Evolutionary conservation across 805 yeast species (phyloP).

Genomic region (Saccharomycopsis vini): DNA sequence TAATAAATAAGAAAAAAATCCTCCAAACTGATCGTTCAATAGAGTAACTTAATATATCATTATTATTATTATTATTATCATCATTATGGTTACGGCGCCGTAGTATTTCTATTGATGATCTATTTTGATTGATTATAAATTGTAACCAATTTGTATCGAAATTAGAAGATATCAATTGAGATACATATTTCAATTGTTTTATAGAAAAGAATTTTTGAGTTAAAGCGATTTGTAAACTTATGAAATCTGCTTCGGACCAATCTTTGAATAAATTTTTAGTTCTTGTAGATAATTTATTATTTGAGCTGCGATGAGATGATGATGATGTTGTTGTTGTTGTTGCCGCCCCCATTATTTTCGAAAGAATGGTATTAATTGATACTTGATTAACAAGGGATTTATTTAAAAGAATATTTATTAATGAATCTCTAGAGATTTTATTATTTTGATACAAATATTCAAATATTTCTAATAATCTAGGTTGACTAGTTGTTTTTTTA

Average conservation of each 20-base stretch:
- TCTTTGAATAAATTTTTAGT: not conserved
- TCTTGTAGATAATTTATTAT: not conserved
- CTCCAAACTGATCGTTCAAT: constrained; percentile 19
- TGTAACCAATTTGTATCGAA: constrained; percentile 13
- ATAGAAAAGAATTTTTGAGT: constrained; percentile 16
- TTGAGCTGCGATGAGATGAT: not conserved
- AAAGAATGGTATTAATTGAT: constrained; percentile 9
- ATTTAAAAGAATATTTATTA: constrained; percentile 11
- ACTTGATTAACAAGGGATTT: constrained; percentile 7
- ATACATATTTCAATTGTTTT: constrained; percentile 8
- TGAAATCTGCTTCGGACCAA: constrained; percentile 16
- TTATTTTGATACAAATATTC: constrained; percentile 1
- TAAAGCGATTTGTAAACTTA: constrained; percentile 16
- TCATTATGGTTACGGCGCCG: not conserved
- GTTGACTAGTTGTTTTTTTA: constrained; percentile 10
- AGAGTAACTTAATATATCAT: constrained; percentile 3
- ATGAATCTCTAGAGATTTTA: constrained; percentile 3
- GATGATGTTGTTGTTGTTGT: not conserved
- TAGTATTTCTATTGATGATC: too few relatives aligned
- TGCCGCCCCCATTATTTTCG: constrained; percentile 1
- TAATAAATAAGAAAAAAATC: constrained; percentile 16
- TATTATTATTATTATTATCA: not conserved
- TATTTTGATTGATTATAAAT: constrained; percentile 5
- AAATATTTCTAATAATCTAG: constrained; percentile 11
- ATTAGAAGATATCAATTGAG: constrained; percentile 9